phyloP scores from a whole-genome alignment of 176 grass and related monocot genomes.

The Coix lacrymajobi region DNA sequence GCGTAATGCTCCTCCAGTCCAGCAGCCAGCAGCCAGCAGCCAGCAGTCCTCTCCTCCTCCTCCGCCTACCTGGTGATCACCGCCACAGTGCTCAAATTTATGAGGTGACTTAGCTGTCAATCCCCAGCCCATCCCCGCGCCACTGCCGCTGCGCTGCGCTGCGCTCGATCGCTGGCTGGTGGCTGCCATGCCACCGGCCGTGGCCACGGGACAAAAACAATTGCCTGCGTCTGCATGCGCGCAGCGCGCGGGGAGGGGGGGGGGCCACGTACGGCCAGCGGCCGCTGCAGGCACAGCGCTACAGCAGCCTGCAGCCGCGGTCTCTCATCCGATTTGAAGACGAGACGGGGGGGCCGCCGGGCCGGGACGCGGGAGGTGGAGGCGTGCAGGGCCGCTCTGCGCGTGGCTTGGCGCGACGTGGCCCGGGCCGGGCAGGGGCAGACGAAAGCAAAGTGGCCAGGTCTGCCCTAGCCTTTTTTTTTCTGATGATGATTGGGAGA shows the following conservation, averaged over 20 bases:
- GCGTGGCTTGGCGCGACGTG: not conserved
- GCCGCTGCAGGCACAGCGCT: not conserved
- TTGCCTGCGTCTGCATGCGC: not conserved
- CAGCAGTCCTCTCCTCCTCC: not conserved
- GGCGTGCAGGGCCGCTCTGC: not conserved
- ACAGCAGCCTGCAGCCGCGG: not conserved
- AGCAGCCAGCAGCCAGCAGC: not conserved
- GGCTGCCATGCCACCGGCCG: not conserved
- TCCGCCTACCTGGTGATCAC: slow-evolving; percentile 18
- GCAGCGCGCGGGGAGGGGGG: not conserved
- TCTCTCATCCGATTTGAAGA: not conserved
- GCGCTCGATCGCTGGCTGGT: not conserved
- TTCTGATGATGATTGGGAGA: no score
- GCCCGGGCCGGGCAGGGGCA: not conserved
- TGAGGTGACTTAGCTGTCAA: slow-evolving; percentile 43
- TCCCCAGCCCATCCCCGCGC: not conserved
- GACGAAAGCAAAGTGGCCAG: no score
- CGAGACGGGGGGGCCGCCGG: not conserved
- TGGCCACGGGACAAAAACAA: slow-evolving; percentile 30
- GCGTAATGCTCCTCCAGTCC: slow-evolving; percentile 12
- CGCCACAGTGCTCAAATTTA: slow-evolving; percentile 29
- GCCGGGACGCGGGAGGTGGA: not conserved
- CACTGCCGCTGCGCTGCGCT: not conserved
- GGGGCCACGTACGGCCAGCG: no score
- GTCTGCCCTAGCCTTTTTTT: not conserved